Evolutionary conservation across 805 yeast genomes (phyloP).

Genomic region (Kockiozyma suomiensis): DNA sequence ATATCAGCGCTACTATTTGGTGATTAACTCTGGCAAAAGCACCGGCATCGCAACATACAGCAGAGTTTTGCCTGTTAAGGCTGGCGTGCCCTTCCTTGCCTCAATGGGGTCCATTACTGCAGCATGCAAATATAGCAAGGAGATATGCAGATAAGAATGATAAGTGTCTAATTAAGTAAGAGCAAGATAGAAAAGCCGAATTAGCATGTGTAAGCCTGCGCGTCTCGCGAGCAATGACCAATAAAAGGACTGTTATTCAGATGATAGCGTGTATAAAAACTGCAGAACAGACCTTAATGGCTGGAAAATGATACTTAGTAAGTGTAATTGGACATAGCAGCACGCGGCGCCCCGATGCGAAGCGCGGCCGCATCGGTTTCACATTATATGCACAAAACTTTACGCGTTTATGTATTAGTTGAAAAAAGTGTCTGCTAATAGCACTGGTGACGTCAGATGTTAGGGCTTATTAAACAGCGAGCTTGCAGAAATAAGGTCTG

Average conservation of each 20-base stretch:
- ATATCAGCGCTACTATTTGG: not conserved
- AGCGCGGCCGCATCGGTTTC: constrained; percentile 10
- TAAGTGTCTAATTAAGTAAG: not conserved
- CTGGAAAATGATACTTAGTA: not conserved
- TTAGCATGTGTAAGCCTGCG: not conserved
- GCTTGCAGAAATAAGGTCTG: no score
- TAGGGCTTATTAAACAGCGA: no score
- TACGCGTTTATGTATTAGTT: constrained; percentile 3
- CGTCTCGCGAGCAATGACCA: not conserved
- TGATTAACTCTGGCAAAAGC: not conserved
- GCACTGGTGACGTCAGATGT: not conserved
- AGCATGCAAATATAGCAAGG: not conserved
- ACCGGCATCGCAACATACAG: constrained; percentile 44
- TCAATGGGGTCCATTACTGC: constrained; percentile 4
- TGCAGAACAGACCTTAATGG: not conserved
- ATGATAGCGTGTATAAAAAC: not conserved
- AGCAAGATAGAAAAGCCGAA: not conserved
- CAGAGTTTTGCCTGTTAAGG: constrained; percentile 32
- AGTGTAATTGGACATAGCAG: not conserved
- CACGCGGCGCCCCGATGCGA: not conserved
- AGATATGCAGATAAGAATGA: not conserved
- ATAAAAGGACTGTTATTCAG: not conserved
- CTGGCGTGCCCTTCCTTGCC: constrained; percentile 3
- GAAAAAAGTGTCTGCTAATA: not conserved
- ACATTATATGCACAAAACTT: not conserved